Evolutionary conservation across 2,329 filamentous ascomycete genomes (phyloP).

Genomic region (Massarina eburnea): DNA sequence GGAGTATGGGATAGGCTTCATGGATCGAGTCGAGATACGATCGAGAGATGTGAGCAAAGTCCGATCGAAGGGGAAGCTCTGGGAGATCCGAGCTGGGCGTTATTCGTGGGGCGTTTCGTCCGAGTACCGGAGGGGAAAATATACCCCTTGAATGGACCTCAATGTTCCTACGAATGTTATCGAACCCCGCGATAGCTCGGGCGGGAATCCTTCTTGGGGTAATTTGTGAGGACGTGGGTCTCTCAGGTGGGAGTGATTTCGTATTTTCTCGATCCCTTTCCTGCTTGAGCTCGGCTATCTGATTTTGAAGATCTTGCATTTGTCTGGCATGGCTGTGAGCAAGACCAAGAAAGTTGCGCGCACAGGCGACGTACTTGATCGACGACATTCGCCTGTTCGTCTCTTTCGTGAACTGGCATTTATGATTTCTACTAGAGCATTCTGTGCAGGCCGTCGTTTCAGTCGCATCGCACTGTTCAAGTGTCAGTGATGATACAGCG

Average conservation of each 20-base stretch:
- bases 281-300: constrained; percentile 76
- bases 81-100: constrained; percentile 52
- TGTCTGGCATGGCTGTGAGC: constrained; percentile 56
- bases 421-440: constrained; percentile 93
- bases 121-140: constrained; percentile 68
- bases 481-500: constrained; percentile 13
- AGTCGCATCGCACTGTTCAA: constrained; percentile 81
- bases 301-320: constrained; percentile 93
- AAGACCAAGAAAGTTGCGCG: background rate
- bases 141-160: constrained; percentile 74
- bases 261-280: constrained; percentile 60
- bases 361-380: constrained; percentile 68
- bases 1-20: constrained; percentile 78
- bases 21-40: constrained; percentile 79
- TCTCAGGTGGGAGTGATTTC: constrained; percentile 46
- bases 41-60: constrained; percentile 71
- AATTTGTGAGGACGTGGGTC: constrained; percentile 8
- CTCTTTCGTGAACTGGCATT: constrained; percentile 98
- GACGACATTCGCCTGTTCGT: constrained; percentile 98
- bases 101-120: background rate
- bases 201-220: constrained; percentile 56
- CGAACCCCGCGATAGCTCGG: constrained; percentile 67
- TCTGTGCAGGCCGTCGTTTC: constrained; percentile 96
- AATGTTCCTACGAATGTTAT: constrained; percentile 71
- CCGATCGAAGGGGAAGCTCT: constrained; percentile 67